Evolutionary conservation across 2,329 filamentous ascomycete genomes (phyloP).

Genomic region (Hymenoscyphus linearis): DNA sequence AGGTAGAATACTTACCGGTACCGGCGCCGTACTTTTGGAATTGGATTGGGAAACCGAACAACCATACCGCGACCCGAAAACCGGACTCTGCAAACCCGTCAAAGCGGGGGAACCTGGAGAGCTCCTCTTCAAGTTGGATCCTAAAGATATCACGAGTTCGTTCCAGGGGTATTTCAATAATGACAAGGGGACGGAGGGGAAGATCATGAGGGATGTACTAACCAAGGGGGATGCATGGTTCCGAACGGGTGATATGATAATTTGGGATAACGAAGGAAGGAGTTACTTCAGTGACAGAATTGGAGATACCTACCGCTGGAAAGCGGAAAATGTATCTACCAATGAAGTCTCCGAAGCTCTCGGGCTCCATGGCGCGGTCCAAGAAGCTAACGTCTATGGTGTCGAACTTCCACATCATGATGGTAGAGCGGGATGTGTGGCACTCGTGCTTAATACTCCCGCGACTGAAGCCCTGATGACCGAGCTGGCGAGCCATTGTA

Average conservation of each 20-base stretch:
- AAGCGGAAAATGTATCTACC: conserved; percentile 78
- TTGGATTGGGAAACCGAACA: conserved; percentile 67
- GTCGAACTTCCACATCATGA: conserved; percentile 76
- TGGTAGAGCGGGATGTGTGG: conserved; percentile 76
- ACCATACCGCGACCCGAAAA: conserved; percentile 61
- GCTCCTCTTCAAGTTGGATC: conserved; percentile 65
- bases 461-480: conserved; percentile 43
- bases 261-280: conserved; percentile 64
- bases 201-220: conserved; percentile 70
- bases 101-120: conserved; percentile 64
- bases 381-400: conserved; percentile 83
- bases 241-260: conserved; percentile 75
- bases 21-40: conserved; percentile 53
- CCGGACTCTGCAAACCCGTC: conserved; percentile 61
- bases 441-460: conserved; percentile 54
- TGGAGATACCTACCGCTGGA: conserved; percentile 75
- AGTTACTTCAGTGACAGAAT: conserved; percentile 79
- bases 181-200: conserved; percentile 61
- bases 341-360: conserved; percentile 75
- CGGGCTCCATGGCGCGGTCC: conserved; percentile 58
- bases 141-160: conserved; percentile 52
- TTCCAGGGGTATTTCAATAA: conserved; percentile 86
- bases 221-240: conserved; percentile 75
- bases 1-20: conserved; percentile 48
- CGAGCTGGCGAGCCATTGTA: conserved; percentile 57